These are phyloP conservation scores for Escovopsis sp. DNA, from an alignment of 2,329 filamentous ascomycete genomes.

Conservation along the genomic window DNA sequence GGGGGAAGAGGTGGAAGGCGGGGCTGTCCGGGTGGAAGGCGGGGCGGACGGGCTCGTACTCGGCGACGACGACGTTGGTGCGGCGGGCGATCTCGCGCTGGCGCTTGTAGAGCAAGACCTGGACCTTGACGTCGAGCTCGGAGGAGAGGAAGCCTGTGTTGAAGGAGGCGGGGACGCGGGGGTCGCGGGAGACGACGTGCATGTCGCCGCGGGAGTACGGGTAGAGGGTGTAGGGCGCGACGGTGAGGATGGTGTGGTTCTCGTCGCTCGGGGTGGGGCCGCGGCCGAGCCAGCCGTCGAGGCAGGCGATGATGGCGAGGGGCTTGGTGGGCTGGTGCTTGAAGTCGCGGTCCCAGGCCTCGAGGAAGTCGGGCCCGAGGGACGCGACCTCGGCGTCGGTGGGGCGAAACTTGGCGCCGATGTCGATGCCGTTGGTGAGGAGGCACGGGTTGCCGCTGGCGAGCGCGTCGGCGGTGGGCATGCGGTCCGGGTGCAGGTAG, in stretches of 20 bases:
- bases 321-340: slow-evolving; percentile 26
- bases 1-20: slow-evolving; percentile 12
- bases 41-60: slow-evolving; percentile 25
- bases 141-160: slow-evolving; percentile 34
- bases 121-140: slow-evolving; percentile 38
- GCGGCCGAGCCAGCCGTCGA: slow-evolving; percentile 1
- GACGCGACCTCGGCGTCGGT: slow-evolving; percentile 33
- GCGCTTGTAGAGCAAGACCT: slow-evolving; percentile 49
- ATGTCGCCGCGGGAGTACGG: slow-evolving; percentile 45
- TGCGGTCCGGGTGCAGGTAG: slow-evolving; percentile 30
- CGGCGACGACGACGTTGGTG: slow-evolving; percentile 33
- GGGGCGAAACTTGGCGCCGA: slow-evolving; percentile 40
- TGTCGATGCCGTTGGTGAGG: slow-evolving; percentile 43
- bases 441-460: slow-evolving; percentile 32
- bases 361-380: slow-evolving; percentile 36
- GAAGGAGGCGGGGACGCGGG: slow-evolving; percentile 34
- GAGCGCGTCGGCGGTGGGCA: slow-evolving; percentile 20
- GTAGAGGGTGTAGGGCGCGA: slow-evolving; percentile 39
- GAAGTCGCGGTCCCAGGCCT: slow-evolving; percentile 41
- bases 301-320: slow-evolving; percentile 26
- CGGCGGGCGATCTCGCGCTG: slow-evolving; percentile 43
- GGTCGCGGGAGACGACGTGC: slow-evolving; percentile 35
- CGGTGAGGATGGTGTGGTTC: slow-evolving; percentile 31
- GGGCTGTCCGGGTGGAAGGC: slow-evolving; percentile 24
- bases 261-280: slow-evolving; percentile 1